Evolutionary conservation across 139 green algal species (phyloP).

Genomic region (Spirogloea muscicola): DNA sequence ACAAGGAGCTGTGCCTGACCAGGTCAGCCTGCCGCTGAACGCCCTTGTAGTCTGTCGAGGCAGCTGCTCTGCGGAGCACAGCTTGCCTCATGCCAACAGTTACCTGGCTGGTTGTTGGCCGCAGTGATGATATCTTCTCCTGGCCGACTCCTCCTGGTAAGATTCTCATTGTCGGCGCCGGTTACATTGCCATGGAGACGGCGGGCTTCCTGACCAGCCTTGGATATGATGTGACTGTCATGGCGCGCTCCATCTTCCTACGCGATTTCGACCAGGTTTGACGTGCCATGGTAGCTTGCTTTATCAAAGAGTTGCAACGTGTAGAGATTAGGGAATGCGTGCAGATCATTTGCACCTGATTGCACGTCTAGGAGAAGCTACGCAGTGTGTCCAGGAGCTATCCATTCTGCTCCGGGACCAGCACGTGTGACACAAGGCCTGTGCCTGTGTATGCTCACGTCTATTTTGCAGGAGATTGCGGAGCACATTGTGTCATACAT

Average conservation of each 20-base stretch:
- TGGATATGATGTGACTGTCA: slow-evolving; percentile 51
- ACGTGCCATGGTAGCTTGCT: too few relatives aligned
- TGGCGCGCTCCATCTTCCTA: slow-evolving; percentile 52
- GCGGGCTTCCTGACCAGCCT: slow-evolving; percentile 54
- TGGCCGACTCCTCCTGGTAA: slow-evolving; percentile 45
- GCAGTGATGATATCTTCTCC: slow-evolving; percentile 57
- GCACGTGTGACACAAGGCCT: too few relatives aligned
- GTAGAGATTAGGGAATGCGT: too few relatives aligned
- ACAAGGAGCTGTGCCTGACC: slow-evolving; percentile 57
- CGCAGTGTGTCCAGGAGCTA: too few relatives aligned
- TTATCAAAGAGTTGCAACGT: too few relatives aligned
- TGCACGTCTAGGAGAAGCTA: too few relatives aligned
- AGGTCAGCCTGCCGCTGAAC: not conserved
- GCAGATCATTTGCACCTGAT: too few relatives aligned
- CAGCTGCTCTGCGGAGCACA: not conserved
- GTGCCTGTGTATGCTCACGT: too few relatives aligned
- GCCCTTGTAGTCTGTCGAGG: not conserved
- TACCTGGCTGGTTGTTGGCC: not conserved
- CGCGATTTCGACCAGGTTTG: slow-evolving; percentile 53
- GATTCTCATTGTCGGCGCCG: slow-evolving; percentile 53
- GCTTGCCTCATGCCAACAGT: not conserved
- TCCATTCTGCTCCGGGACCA: too few relatives aligned
- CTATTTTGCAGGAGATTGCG: slow-evolving; percentile 52
- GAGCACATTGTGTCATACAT: slow-evolving; percentile 56
- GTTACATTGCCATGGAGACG: slow-evolving; percentile 57